Conservation (phyloP, 2,329 filamentous ascomycete genomes). For the Scopulariopsis brevicaulis region DNA sequence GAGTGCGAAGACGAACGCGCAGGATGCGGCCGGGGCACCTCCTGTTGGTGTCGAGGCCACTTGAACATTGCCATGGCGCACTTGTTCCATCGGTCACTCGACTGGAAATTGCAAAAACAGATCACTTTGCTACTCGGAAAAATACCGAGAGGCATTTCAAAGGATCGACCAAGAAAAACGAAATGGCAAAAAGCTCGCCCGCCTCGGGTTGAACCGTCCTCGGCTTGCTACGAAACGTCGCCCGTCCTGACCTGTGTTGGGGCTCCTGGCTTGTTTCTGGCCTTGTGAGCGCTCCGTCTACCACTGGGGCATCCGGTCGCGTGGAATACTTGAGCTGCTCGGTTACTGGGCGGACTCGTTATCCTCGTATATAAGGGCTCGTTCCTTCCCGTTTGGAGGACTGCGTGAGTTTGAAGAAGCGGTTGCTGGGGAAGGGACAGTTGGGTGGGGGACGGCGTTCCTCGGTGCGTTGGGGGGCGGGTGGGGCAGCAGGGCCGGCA, state of each 20-base stretch:
- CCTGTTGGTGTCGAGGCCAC: background rate
- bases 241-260: too few species aligned
- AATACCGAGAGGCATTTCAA: too few species aligned
- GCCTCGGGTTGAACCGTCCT: too few species aligned
- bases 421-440: background rate
- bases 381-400: background rate
- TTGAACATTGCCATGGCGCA: background rate
- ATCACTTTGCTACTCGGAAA: too few species aligned
- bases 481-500: too few species aligned
- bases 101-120: too few species aligned
- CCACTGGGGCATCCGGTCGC: background rate
- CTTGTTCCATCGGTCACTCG: too few species aligned
- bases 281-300: background rate
- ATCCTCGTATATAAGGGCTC: background rate
- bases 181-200: too few species aligned
- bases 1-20: conserved; percentile 15
- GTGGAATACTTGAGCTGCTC: background rate
- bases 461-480: too few species aligned
- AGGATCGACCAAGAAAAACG: too few species aligned
- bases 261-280: background rate
- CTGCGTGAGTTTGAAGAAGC: background rate
- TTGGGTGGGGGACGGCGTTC: too few species aligned
- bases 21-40: background rate
- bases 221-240: too few species aligned
- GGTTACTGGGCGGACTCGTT: background rate